These are phyloP conservation scores for Coemansia reversa DNA, from an alignment of 192 early-diverging fungal genomes.

Conservation along the genomic window DNA sequence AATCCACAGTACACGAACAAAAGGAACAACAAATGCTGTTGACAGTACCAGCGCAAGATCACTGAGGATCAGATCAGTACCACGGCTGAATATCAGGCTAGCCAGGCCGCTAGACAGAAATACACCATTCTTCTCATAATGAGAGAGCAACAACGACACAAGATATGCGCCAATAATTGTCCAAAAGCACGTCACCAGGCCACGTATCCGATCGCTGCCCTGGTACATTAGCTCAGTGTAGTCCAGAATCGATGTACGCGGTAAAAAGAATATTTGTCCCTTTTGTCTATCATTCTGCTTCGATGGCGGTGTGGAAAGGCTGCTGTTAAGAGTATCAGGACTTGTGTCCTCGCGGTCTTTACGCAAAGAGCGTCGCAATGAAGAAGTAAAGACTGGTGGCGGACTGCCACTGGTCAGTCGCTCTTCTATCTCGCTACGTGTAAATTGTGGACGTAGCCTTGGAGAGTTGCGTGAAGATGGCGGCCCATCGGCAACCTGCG, in stretches of 20 bases:
- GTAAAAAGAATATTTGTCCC: conserved; percentile 25
- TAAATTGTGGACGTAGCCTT: conserved; percentile 22
- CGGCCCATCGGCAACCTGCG: conserved; percentile 30
- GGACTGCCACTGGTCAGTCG: conserved; percentile 16
- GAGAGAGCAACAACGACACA: conserved; percentile 36
- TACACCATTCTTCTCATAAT: conserved; percentile 45
- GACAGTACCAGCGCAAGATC: conserved; percentile 70
- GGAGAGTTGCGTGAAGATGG: conserved; percentile 45
- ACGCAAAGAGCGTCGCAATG: conserved; percentile 36
- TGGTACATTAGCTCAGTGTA: conserved; percentile 56
- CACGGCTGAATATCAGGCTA: conserved; percentile 51
- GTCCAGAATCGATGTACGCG: conserved; percentile 52
- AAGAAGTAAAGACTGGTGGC: conserved; percentile 33
- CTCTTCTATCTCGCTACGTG: conserved; percentile 28
- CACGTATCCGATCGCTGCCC: conserved; percentile 46
- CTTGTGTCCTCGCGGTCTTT: conserved; percentile 16
- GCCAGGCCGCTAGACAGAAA: conserved; percentile 34
- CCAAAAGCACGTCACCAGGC: conserved; percentile 55
- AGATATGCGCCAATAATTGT: conserved; percentile 47
- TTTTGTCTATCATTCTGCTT: neutral
- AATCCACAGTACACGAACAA: conserved; percentile 37
- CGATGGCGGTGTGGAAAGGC: neutral
- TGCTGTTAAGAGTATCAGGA: neutral
- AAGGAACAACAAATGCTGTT: conserved; percentile 63
- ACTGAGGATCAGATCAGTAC: conserved; percentile 62